phyloP scores from a whole-genome alignment of 2,329 filamentous ascomycete genomes.

The Dothideomycetes sp. region DNA sequence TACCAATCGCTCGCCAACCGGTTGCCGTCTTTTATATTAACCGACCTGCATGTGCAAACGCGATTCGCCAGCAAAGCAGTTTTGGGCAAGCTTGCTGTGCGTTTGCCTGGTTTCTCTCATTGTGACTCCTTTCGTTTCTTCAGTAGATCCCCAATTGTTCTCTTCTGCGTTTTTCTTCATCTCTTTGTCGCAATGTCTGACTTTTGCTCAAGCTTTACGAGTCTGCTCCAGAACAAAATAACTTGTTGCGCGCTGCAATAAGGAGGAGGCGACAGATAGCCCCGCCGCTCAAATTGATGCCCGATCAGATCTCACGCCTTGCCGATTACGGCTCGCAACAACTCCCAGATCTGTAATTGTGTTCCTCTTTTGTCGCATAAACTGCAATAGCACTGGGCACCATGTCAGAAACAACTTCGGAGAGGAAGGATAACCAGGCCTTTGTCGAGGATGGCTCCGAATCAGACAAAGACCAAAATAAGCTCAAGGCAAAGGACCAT shows the following conservation, averaged over 20 bases:
- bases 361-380: slow-evolving; percentile 7
- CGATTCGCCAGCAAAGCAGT: slow-evolving; percentile 13
- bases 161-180: slow-evolving; percentile 9
- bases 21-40: slow-evolving; percentile 6
- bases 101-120: slow-evolving; percentile 12
- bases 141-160: slow-evolving; percentile 5
- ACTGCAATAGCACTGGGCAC: background rate
- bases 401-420: slow-evolving; percentile 3
- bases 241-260: background rate
- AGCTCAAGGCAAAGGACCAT: background rate
- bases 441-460: background rate
- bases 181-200: slow-evolving; percentile 11
- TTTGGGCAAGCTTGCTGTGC: slow-evolving; percentile 10
- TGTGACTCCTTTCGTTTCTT: slow-evolving; percentile 4
- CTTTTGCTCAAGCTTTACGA: slow-evolving; percentile 6
- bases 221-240: background rate
- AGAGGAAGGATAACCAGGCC: background rate
- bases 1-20: slow-evolving; percentile 8
- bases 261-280: background rate
- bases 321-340: too few relatives aligned
- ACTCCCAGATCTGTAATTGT: too few relatives aligned
- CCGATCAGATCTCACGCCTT: slow-evolving; percentile 1
- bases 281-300: slow-evolving; percentile 12
- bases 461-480: slow-evolving; percentile 1
- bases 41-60: slow-evolving; percentile 14